Conservation (phyloP, 2,329 filamentous ascomycete species). For the Lecanosticta acicola region DNA sequence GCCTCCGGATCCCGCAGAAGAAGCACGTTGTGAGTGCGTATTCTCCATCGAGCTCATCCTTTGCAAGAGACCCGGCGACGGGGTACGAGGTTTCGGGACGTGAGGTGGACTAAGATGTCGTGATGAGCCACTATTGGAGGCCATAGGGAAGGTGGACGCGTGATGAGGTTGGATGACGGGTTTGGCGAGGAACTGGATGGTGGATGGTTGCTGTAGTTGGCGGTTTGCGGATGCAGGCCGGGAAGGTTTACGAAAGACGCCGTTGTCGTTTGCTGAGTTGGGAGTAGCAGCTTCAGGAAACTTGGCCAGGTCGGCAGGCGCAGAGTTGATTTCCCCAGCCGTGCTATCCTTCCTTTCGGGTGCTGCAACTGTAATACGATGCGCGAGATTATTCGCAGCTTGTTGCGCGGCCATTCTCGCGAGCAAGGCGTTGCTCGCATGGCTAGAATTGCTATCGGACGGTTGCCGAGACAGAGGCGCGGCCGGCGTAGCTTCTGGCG, state of each 20-base stretch:
- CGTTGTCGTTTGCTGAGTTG: constrained; percentile 8
- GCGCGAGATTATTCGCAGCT: constrained; percentile 14
- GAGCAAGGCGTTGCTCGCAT: constrained; percentile 16
- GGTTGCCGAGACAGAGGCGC: constrained; percentile 7
- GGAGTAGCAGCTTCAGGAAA: neutral
- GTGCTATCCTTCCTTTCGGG: constrained; percentile 7
- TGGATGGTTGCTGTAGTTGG: constrained; percentile 5
- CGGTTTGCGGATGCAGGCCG: constrained; percentile 30
- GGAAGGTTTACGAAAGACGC: constrained; percentile 29
- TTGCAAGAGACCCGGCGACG: constrained; percentile 41
- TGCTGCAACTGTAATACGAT: constrained; percentile 4
- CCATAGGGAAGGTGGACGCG: constrained; percentile 14
- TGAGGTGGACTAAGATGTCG: constrained; percentile 3
- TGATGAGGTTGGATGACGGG: constrained; percentile 17
- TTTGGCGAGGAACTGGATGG: constrained; percentile 22
- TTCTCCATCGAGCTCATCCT: constrained; percentile 44
- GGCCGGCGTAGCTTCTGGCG: constrained; percentile 6
- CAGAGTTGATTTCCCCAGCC: constrained; percentile 4
- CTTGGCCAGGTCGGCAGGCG: constrained; percentile 4
- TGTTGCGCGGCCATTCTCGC: constrained; percentile 21
- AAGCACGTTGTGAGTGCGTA: constrained; percentile 6
- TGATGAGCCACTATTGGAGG: constrained; percentile 6
- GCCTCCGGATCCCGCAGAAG: constrained; percentile 2
- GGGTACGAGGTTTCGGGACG: constrained; percentile 27
- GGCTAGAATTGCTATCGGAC: constrained; percentile 4